A percentile compares a stretch with the other conserved stretches of the same genome.
Evolutionary conservation across 495 filamentous ascomycete species (phyloP).

Genomic region (Penicillium canariense): DNA sequence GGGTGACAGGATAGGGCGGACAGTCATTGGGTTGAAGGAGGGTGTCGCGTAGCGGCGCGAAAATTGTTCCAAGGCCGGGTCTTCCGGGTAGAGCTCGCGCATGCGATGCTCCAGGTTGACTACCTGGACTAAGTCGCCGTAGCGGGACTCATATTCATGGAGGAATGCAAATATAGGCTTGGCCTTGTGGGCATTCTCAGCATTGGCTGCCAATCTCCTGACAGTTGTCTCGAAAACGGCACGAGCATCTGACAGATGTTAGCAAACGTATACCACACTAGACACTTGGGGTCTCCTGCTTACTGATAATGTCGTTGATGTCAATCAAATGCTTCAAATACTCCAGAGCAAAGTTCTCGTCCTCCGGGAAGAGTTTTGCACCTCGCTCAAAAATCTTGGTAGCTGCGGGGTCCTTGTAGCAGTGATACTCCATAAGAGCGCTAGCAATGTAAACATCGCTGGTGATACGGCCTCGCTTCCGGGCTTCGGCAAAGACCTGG

Average conservation of each 20-base stretch:
- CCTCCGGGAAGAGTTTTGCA: constrained; percentile 85
- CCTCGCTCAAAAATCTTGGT: constrained; percentile 95
- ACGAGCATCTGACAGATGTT: constrained; percentile 67
- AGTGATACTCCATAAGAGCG: constrained; percentile 89
- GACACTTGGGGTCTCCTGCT: constrained; percentile 33
- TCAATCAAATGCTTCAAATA: constrained; percentile 92
- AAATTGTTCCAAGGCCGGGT: constrained; percentile 73
- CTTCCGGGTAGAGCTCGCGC: constrained; percentile 86
- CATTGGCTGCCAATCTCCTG: constrained; percentile 68
- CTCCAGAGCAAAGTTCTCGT: constrained; percentile 86
- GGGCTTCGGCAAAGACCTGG: constrained; percentile 81
- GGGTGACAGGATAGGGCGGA: constrained; percentile 80
- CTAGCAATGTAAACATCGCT: constrained; percentile 92
- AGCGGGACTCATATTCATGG: constrained; percentile 91
- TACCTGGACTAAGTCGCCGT: constrained; percentile 85
- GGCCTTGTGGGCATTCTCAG: constrained; percentile 67
- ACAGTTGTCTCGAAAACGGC: constrained; percentile 93
- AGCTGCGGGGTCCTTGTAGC: constrained; percentile 88
- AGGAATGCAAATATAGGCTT: constrained; percentile 86
- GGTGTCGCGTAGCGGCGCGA: constrained; percentile 67
- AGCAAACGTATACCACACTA: constrained; percentile 5
- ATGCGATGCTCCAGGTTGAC: constrained; percentile 88
- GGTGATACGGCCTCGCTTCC: constrained; percentile 78
- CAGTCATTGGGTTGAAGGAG: constrained; percentile 70
- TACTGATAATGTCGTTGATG: constrained; percentile 89